Percentiles rank a stretch among this genome's conserved stretches.
Evolutionary conservation across 2,329 filamentous ascomycete species (phyloP).

Genomic region (Exserohilum rostratum): DNA sequence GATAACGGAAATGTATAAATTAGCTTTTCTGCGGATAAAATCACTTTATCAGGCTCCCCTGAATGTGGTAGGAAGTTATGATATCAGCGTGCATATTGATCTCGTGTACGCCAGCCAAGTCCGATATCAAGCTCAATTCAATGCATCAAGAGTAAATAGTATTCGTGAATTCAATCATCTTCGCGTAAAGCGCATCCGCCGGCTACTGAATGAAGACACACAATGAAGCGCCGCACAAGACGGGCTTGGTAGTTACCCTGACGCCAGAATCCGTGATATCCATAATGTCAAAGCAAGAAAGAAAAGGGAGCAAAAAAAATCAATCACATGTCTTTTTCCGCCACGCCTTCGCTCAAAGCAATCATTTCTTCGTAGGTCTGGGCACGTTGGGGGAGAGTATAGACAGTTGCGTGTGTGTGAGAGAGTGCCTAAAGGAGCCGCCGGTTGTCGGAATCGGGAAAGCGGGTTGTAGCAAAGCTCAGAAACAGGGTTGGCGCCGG

Average conservation of each 20-base stretch:
- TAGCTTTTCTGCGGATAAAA: neutral
- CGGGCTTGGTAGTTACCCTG: slow-evolving; percentile 29
- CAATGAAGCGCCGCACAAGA: slow-evolving; percentile 24
- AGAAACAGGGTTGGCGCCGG: slow-evolving; percentile 3
- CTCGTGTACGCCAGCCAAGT: too few relatives aligned
- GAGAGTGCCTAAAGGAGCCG: neutral
- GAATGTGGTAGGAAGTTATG: too few relatives aligned
- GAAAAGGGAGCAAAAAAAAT: neutral
- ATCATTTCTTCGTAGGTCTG: slow-evolving; percentile 16
- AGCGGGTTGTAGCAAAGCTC: slow-evolving; percentile 5
- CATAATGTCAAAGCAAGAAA: slow-evolving; percentile 22
- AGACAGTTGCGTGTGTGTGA: slow-evolving; percentile 5
- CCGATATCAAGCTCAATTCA: neutral
- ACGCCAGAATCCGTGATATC: slow-evolving; percentile 39
- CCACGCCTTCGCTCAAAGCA: slow-evolving; percentile 27
- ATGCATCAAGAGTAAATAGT: neutral
- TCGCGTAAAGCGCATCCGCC: slow-evolving; percentile 19
- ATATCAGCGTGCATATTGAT: too few relatives aligned
- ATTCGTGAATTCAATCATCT: slow-evolving; percentile 19
- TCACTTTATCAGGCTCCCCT: neutral
- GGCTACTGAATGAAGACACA: slow-evolving; percentile 35
- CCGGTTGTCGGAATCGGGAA: slow-evolving; percentile 2
- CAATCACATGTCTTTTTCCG: slow-evolving; percentile 19
- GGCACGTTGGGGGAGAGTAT: slow-evolving; percentile 6
- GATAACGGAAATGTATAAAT: slow-evolving; percentile 3